A percentile compares a stretch with the other conserved stretches of the same genome.
Evolutionary conservation across 176 grass and related monocot species (phyloP).

Genomic region (Tillandsia fasciculata): DNA sequence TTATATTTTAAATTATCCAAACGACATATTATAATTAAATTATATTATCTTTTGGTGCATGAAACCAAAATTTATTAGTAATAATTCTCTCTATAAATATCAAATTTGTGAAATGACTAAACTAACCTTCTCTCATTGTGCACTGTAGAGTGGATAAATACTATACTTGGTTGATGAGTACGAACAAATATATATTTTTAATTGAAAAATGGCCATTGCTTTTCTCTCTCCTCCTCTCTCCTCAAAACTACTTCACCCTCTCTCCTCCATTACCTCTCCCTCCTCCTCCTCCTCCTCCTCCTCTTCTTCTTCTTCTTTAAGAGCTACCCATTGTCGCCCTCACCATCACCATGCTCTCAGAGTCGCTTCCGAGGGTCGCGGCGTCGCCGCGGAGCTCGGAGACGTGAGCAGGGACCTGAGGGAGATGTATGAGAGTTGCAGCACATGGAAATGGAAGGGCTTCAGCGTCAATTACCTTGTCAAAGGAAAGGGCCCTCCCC

Average conservation of each 20-base stretch:
- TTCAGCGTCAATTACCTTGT: conserved; percentile 77
- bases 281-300: not conserved
- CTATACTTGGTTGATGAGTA: not conserved
- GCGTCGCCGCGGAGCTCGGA: conserved; percentile 2
- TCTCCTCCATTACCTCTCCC: not conserved
- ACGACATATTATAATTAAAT: no score
- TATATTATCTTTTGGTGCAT: no score
- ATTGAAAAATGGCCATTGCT: not conserved
- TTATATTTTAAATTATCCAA: no score
- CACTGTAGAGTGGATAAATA: no score
- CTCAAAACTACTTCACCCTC: not conserved
- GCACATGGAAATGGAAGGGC: conserved; percentile 59
- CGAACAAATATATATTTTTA: not conserved
- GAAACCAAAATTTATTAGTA: no score
- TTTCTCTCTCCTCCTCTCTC: not conserved
- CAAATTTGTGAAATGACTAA: not conserved
- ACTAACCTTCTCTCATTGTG: not conserved
- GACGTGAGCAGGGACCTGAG: conserved; percentile 18
- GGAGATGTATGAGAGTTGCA: conserved; percentile 54
- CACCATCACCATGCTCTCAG: conserved; percentile 8
- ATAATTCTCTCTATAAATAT: not conserved
- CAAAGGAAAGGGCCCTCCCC: conserved; percentile 49
- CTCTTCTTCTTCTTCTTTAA: conserved; percentile 1
- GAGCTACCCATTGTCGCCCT: not conserved
- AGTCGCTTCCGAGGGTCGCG: conserved; percentile 11